Conservation (phyloP, 495 filamentous ascomycete genomes). For the Neurospora pannonica region DNA sequence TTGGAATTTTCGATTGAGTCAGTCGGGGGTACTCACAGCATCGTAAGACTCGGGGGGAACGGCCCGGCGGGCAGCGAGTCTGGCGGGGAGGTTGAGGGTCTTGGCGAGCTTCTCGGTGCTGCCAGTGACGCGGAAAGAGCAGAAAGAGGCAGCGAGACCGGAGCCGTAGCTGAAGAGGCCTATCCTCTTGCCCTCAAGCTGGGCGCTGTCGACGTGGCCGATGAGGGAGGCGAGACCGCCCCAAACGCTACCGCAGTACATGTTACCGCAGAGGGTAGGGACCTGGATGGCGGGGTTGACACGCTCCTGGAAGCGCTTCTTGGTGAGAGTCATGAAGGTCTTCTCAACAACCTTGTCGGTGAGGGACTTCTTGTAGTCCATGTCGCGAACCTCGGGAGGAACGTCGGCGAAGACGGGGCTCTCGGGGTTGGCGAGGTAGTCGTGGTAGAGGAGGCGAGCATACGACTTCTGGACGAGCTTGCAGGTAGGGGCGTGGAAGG, state of each 20-base stretch:
- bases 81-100: conserved; percentile 70
- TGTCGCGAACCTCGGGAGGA: conserved; percentile 70
- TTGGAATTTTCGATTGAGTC: neutral
- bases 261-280: conserved; percentile 94
- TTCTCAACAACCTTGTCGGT: conserved; percentile 94
- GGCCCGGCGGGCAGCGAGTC: conserved; percentile 53
- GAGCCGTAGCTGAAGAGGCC: conserved; percentile 93
- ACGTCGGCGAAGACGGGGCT: conserved; percentile 76
- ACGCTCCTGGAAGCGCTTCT: conserved; percentile 89
- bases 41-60: conserved; percentile 83
- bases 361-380: conserved; percentile 78
- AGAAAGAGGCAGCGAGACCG: conserved; percentile 81
- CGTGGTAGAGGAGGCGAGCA: conserved; percentile 92
- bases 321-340: conserved; percentile 84
- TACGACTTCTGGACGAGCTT: conserved; percentile 96
- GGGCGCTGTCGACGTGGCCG: conserved; percentile 55
- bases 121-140: conserved; percentile 76
- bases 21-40: conserved; percentile 46
- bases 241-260: conserved; percentile 96
- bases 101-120: conserved; percentile 65
- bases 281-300: conserved; percentile 78
- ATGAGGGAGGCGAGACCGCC: conserved; percentile 71
- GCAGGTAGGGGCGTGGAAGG: conserved; percentile 95
- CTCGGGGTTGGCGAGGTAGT: conserved; percentile 73
- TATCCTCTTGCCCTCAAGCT: conserved; percentile 74